phyloP scores from a whole-genome alignment of 2,329 filamentous ascomycete species.

The Alternaria brassicicola region DNA sequence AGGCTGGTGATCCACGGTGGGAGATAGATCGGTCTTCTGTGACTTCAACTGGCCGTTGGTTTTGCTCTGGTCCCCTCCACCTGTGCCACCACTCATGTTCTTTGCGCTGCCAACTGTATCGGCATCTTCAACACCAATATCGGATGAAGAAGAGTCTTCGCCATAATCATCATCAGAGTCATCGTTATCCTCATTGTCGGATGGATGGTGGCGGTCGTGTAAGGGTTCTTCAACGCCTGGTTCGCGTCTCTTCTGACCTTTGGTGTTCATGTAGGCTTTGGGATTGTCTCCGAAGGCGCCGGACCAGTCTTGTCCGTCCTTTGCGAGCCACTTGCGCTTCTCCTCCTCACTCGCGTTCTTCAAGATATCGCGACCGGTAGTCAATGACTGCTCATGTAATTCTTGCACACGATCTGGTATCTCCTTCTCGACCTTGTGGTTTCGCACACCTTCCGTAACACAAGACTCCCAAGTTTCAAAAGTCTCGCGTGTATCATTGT shows the following conservation, averaged over 20 bases:
- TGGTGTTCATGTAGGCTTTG: conserved; percentile 60
- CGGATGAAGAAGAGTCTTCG: conserved; percentile 49
- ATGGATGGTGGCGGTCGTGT: conserved; percentile 58
- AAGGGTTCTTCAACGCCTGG: conserved; percentile 60
- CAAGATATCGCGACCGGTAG: conserved; percentile 79
- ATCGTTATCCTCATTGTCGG: conserved; percentile 51
- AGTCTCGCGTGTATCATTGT: conserved; percentile 89
- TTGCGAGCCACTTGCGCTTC: conserved; percentile 77
- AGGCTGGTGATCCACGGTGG: conserved; percentile 17
- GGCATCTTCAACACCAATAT: conserved; percentile 67
- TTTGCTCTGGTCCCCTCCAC: conserved; percentile 20
- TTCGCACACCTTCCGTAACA: conserved; percentile 81
- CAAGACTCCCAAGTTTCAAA: conserved; percentile 96
- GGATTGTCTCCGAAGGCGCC: conserved; percentile 85
- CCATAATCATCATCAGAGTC: conserved; percentile 50
- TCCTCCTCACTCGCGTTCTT: conserved; percentile 74
- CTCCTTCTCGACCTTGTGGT: conserved; percentile 71
- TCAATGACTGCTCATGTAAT: conserved; percentile 81
- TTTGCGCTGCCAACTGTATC: conserved; percentile 34
- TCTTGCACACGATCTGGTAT: conserved; percentile 74
- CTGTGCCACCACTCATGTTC: conserved; percentile 29
- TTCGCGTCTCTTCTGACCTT: conserved; percentile 61
- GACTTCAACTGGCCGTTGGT: conserved; percentile 30
- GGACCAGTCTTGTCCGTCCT: conserved; percentile 83
- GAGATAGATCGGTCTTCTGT: conserved; percentile 39